Evolutionary conservation across 768 basidiomycete genomes (phyloP), one percentile per base, ranked within the genome.

Genomic region (Boletus subparvulus): DNA sequence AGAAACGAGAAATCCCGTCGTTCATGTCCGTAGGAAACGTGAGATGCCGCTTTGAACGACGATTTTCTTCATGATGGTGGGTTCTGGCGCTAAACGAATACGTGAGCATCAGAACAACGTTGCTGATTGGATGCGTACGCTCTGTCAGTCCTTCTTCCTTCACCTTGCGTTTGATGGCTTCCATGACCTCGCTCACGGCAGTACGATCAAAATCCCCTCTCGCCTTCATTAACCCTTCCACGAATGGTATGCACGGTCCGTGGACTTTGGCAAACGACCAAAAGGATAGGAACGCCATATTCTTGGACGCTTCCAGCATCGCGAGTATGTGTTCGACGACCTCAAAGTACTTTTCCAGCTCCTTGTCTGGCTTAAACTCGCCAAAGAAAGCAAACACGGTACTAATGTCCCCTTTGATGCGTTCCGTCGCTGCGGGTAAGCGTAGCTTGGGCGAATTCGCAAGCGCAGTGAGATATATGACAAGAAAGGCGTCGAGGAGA

Each of bases 261-360:
- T 96, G 90, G 24, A 88, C 85, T 66, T 92, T 92, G 17, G 94
- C 95, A 71, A 99, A 98, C 5, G 84, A 78, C 87, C 91, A 97
- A 73, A 90, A 97, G 12, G 94, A 94, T 52, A 98, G 75, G 78
- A 96, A 96, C 3, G 88, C 87, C 73, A 98, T 83, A 59, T 89
- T 88, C 75, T 89, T 89, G 41, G 89, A 91, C 2, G 95, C 92
- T 57, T 91, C 87, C 35, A 97, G 75, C 68, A 98, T 80, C 5
- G 85, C 79, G 24, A 93, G 77, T 39, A 94, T 82, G 78, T 87
- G 78, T 70, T 98, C 93, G 53, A 98, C 72, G 36, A 98, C 85
- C 65, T 93, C 90, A 60, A 99, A 93, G 61, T 86, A 83, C 35
- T 75, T 73, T 66, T 96, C 91, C 26, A 98, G 78, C 58, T 95